phyloP scores from a whole-genome alignment of 345 rosid genomes.

The Gossypium anomalum region DNA sequence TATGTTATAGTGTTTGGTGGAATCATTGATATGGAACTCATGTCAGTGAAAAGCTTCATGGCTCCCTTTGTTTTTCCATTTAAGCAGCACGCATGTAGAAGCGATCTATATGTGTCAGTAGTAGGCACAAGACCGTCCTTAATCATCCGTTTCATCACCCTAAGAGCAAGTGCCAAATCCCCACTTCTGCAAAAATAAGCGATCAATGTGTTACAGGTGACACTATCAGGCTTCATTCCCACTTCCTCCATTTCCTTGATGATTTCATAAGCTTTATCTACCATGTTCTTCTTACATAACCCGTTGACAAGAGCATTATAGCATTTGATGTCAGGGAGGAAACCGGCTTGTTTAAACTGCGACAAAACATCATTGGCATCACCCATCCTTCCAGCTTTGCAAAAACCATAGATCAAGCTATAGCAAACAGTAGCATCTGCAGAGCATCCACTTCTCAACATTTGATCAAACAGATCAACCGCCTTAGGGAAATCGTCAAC shows the following conservation, averaged over 20 bases:
- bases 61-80: conserved; percentile 50
- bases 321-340: conserved; percentile 51
- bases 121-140: conserved; percentile 48
- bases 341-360: conserved; percentile 53
- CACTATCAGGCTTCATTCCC: conserved; percentile 46
- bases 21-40: conserved; percentile 26
- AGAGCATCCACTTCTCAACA: conserved; percentile 42
- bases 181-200: conserved; percentile 44
- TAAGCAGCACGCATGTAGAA: conserved; percentile 62
- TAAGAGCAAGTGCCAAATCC: conserved; percentile 36
- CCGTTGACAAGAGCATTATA: conserved; percentile 60
- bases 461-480: conserved; percentile 45
- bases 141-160: conserved; percentile 47
- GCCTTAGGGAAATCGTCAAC: conserved; percentile 62
- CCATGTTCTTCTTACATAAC: conserved; percentile 51
- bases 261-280: conserved; percentile 50
- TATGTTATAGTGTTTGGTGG: conserved; percentile 60
- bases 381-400: conserved; percentile 55
- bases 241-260: conserved; percentile 56
- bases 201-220: conserved; percentile 63
- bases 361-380: conserved; percentile 41
- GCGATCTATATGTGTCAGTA: conserved; percentile 52
- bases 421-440: conserved; percentile 61
- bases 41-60: conserved; percentile 50
- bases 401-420: conserved; percentile 56